A percentile compares a stretch with the other conserved stretches of the same genome.
These are phyloP conservation scores for Rheum nobile DNA, from an alignment of 148 eudicot species.

Conservation along the genomic window DNA sequence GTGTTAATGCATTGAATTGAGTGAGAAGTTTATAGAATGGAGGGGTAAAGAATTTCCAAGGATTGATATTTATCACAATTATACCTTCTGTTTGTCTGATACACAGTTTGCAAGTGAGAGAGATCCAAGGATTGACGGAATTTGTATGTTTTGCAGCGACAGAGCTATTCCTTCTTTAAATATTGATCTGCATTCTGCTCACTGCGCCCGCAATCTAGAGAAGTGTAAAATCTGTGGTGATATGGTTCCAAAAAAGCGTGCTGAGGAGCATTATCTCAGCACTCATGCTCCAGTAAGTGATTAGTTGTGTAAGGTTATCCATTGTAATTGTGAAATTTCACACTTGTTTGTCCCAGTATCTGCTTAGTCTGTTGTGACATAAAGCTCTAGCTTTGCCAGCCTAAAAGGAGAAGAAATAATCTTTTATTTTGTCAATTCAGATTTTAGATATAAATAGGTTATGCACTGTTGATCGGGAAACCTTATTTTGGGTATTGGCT, in stretches of 20 bases:
- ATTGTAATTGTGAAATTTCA: not conserved
- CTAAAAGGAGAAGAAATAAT: not conserved
- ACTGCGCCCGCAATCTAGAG: constrained; percentile 83
- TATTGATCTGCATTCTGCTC: constrained; percentile 73
- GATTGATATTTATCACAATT: not conserved
- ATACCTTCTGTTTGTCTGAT: not conserved
- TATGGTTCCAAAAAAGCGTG: constrained; percentile 66
- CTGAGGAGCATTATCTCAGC: constrained; percentile 71
- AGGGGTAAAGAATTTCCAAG: not conserved
- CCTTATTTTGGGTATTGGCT: not conserved
- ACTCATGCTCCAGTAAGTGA: constrained; percentile 82
- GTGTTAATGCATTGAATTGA: not conserved
- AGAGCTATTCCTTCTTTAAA: constrained; percentile 69
- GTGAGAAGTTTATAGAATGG: not conserved
- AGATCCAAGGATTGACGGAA: not conserved
- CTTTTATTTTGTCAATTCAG: not conserved
- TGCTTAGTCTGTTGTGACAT: not conserved
- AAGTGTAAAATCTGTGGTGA: constrained; percentile 81
- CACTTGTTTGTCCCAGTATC: not conserved
- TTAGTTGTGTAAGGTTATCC: not conserved
- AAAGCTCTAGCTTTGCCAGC: not conserved
- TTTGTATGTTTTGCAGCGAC: constrained; percentile 28
- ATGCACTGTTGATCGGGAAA: not conserved
- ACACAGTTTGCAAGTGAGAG: not conserved
- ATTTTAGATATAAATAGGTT: not conserved